These are phyloP conservation scores for Albophoma yamanashiensis DNA, from an alignment of 2,329 filamentous ascomycete species.

Conservation along the genomic window DNA sequence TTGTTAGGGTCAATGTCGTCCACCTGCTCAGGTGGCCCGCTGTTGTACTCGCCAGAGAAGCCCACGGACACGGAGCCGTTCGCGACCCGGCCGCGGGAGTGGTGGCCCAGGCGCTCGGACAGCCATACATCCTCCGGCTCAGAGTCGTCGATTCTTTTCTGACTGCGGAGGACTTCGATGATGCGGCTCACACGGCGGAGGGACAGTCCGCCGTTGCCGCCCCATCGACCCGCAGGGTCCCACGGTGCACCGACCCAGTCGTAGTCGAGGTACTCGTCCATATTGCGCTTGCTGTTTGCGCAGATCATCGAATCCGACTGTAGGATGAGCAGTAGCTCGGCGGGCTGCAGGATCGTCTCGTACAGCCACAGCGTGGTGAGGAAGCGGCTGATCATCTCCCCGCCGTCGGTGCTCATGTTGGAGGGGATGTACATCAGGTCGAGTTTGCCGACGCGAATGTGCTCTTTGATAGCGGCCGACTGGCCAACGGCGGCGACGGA, in stretches of 20 bases:
- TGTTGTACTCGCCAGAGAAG: conserved; percentile 39
- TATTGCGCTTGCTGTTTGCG: conserved; percentile 33
- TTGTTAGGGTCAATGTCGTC: conserved; percentile 3
- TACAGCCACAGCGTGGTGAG: conserved; percentile 43
- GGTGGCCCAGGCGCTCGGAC: conserved; percentile 36
- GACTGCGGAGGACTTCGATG: conserved; percentile 36
- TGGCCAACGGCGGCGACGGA: conserved; percentile 33
- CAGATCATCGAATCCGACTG: conserved; percentile 46
- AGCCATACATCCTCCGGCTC: conserved; percentile 49
- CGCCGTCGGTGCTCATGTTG: conserved; percentile 38
- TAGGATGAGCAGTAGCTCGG: conserved; percentile 44
- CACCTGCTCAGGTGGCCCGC: conserved; percentile 15
- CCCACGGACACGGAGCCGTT: conserved; percentile 37
- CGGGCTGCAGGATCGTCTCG: conserved; percentile 33
- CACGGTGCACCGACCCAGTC: conserved; percentile 45
- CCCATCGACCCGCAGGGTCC: conserved; percentile 24
- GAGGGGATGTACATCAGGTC: conserved; percentile 39
- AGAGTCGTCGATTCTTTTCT: conserved; percentile 30
- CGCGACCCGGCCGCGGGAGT: conserved; percentile 35
- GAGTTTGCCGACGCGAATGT: conserved; percentile 33
- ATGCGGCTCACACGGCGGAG: conserved; percentile 42
- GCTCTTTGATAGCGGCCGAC: conserved; percentile 33
- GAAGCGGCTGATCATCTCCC: conserved; percentile 42
- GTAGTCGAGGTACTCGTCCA: conserved; percentile 40
- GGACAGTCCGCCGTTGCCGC: conserved; percentile 20